Evolutionary conservation across 139 green algal genomes (phyloP).

Genomic region (Choricystis sp.): DNA sequence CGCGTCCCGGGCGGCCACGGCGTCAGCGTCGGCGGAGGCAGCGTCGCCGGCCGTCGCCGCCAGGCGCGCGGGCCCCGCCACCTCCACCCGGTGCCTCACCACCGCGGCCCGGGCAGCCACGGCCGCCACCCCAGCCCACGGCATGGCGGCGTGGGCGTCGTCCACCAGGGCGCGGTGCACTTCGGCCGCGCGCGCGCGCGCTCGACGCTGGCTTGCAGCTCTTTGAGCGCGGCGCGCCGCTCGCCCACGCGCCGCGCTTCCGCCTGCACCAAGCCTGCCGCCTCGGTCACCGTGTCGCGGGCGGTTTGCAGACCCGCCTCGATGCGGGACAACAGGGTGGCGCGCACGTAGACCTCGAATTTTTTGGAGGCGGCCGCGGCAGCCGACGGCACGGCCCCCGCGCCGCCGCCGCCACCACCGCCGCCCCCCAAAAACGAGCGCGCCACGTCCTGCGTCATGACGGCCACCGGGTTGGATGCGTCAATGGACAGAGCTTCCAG

Average conservation of each 20-base stretch:
- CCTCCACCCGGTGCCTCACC: background rate
- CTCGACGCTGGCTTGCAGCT: background rate
- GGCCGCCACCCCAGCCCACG: background rate
- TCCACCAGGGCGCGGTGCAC: background rate
- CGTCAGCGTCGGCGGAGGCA: background rate
- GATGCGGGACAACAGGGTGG: constrained; percentile 30
- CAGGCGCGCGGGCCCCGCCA: background rate
- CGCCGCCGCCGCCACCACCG: background rate
- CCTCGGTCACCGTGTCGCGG: background rate
- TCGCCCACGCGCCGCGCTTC: background rate
- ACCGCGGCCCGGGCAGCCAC: too few species aligned
- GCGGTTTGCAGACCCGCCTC: constrained; percentile 3
- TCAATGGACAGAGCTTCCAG: constrained; percentile 17
- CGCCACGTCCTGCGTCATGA: constrained; percentile 31
- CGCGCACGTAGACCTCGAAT: constrained; percentile 58
- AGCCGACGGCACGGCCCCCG: too few species aligned
- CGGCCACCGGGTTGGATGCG: constrained; percentile 21
- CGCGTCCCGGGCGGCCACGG: background rate
- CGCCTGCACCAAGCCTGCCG: background rate
- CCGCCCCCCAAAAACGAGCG: constrained; percentile 37
- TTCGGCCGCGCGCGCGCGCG: background rate
- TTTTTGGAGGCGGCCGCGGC: constrained; percentile 24
- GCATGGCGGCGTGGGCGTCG: background rate
- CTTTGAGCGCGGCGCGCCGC: background rate
- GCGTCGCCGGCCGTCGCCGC: too few species aligned